Evolutionary conservation across 164 flowering plant genomes (phyloP).

Genomic region (Malania oleifera): DNA sequence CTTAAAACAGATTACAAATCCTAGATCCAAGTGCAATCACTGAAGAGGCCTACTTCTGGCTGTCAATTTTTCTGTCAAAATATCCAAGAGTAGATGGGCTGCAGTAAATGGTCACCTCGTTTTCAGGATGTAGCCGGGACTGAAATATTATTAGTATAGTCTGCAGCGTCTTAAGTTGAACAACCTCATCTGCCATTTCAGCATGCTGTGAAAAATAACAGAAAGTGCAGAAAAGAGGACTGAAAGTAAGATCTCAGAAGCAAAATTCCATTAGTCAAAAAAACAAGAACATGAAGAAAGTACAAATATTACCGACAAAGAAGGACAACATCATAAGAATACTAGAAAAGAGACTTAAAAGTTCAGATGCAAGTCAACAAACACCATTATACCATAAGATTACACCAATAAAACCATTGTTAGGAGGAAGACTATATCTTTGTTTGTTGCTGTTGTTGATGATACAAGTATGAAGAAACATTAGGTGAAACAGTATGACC

Average conservation of each 20-base stretch:
- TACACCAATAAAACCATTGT: too few relatives aligned
- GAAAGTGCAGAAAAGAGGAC: not conserved
- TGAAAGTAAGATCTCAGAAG: constrained; percentile 9
- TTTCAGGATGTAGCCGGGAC: constrained; percentile 83
- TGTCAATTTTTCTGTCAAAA: too few relatives aligned
- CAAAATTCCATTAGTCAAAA: not conserved
- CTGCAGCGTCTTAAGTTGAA: constrained; percentile 91
- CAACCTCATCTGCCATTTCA: constrained; percentile 85
- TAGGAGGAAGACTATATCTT: too few relatives aligned
- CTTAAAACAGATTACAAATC: not conserved
- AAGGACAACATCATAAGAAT: not conserved
- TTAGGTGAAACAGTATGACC: too few relatives aligned
- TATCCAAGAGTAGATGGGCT: not conserved
- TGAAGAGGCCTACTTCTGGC: too few relatives aligned
- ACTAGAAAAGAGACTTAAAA: too few relatives aligned
- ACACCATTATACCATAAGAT: not conserved
- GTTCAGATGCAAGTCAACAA: too few relatives aligned
- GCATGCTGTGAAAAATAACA: constrained; percentile 61
- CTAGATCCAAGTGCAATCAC: too few relatives aligned
- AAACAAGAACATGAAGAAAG: constrained; percentile 1
- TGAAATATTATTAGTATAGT: constrained; percentile 87
- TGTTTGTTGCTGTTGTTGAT: too few relatives aligned
- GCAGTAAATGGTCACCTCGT: constrained; percentile 53
- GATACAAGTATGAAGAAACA: too few relatives aligned
- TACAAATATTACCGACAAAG: not conserved